Evolutionary conservation across 495 filamentous ascomycete genomes (phyloP).

Genomic region (Thozetella sp.): DNA sequence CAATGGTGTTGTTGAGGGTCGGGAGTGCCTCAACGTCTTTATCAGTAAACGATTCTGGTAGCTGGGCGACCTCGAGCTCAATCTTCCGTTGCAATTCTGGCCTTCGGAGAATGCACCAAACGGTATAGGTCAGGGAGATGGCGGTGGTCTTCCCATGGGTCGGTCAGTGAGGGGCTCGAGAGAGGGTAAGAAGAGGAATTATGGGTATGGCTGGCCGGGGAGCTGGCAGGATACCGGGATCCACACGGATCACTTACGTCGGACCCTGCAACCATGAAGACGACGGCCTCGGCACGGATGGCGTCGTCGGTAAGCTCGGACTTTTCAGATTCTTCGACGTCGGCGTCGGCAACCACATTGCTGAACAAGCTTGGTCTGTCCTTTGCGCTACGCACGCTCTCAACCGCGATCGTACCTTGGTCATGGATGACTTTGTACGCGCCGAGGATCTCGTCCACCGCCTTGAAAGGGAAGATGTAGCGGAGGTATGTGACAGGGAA

Average conservation of each 20-base stretch:
- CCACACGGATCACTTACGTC: no score
- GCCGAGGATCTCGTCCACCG: conserved; percentile 15
- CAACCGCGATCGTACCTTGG: conserved; percentile 42
- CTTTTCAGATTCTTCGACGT: conserved; percentile 7
- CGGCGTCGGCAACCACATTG: conserved; percentile 23
- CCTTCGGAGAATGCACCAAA: conserved; percentile 27
- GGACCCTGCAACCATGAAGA: conserved; percentile 46
- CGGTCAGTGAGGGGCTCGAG: no score
- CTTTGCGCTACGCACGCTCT: conserved; percentile 33
- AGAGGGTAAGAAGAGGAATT: no score
- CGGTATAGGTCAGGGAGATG: conserved; percentile 41
- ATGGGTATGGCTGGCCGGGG: no score
- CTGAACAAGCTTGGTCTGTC: conserved; percentile 19
- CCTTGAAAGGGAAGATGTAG: conserved; percentile 1
- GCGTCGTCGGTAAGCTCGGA: neutral
- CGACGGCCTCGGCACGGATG: neutral
- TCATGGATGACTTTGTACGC: conserved; percentile 22
- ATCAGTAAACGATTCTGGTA: conserved; percentile 38
- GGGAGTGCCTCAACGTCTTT: conserved; percentile 35
- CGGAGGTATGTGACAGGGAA: neutral
- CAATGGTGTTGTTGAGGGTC: conserved; percentile 46
- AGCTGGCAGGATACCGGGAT: no score
- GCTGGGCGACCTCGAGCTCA: conserved; percentile 32
- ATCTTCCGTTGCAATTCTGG: conserved; percentile 37
- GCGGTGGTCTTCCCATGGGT: no score